Evolutionary conservation across 495 filamentous ascomycete species (phyloP).

Genomic region (Penicillium bialowiezense): DNA sequence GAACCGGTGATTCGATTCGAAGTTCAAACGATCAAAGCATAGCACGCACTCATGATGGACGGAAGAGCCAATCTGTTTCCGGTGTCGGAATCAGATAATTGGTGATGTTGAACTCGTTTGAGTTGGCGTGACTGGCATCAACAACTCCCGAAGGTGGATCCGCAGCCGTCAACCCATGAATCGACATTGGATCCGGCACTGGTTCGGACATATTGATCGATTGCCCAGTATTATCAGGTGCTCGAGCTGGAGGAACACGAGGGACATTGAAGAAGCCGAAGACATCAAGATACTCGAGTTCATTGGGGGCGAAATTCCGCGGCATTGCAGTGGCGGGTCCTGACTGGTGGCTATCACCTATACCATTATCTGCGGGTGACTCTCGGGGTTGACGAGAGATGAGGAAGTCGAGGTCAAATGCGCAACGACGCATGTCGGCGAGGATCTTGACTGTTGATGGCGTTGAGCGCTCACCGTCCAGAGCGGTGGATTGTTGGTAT

Average conservation of each 20-base stretch:
- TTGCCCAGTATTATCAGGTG: conserved; percentile 20
- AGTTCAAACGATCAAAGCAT: too few relatives aligned
- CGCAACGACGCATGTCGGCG: conserved; percentile 79
- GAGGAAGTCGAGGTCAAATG: conserved; percentile 82
- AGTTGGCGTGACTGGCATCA: conserved; percentile 22
- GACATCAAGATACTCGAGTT: conserved; percentile 87
- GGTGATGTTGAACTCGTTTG: conserved; percentile 48
- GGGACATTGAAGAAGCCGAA: conserved; percentile 94
- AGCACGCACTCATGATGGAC: conserved; percentile 21
- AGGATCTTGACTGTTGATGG: conserved; percentile 82
- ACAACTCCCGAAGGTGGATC: conserved; percentile 16
- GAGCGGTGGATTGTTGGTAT: conserved; percentile 58
- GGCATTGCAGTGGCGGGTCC: conserved; percentile 25
- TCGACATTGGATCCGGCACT: conserved; percentile 41
- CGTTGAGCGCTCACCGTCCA: conserved; percentile 64
- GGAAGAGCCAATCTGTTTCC: conserved; percentile 48
- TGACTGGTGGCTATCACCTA: conserved; percentile 20
- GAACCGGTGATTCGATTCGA: too few relatives aligned
- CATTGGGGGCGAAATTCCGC: conserved; percentile 69
- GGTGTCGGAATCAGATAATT: conserved; percentile 48
- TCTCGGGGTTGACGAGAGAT: conserved; percentile 77
- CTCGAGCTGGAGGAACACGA: conserved; percentile 52
- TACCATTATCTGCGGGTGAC: conserved; percentile 34
- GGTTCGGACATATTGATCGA: conserved; percentile 30
- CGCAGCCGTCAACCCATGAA: conserved; percentile 34